A percentile compares a stretch with the other conserved stretches of the same genome.
These are phyloP conservation scores for Venturia asperata DNA, from an alignment of 2,329 filamentous ascomycete species.

Conservation along the genomic window DNA sequence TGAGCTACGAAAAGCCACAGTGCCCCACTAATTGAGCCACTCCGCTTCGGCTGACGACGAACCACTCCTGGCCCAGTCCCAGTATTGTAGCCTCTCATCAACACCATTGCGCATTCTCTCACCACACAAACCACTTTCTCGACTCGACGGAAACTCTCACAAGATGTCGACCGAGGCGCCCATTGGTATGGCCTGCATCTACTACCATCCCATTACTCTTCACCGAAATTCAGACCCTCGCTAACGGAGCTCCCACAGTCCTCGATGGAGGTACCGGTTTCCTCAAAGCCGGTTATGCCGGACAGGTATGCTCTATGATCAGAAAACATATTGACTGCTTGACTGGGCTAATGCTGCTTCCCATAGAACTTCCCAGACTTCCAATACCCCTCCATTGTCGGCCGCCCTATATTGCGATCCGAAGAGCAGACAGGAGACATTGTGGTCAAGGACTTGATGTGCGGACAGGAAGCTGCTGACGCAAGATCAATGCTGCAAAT, in stretches of 20 bases:
- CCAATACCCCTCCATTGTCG: slow-evolving; percentile 97
- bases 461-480: slow-evolving; percentile 93
- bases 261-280: slow-evolving; percentile 99
- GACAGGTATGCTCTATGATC: slow-evolving; percentile 51
- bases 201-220: not conserved
- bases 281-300: slow-evolving; percentile 98
- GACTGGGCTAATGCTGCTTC: slow-evolving; percentile 16
- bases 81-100: not conserved
- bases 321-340: not conserved
- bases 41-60: slow-evolving; percentile 5
- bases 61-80: not conserved
- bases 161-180: slow-evolving; percentile 15
- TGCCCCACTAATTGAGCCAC: slow-evolving; percentile 2
- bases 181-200: slow-evolving; percentile 10
- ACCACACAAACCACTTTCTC: not conserved
- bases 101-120: slow-evolving; percentile 10
- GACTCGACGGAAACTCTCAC: slow-evolving; percentile 4
- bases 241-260: slow-evolving; percentile 48
- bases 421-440: slow-evolving; percentile 76
- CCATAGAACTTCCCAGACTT: slow-evolving; percentile 93
- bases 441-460: slow-evolving; percentile 97
- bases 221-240: not conserved
- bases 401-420: slow-evolving; percentile 91
- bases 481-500: slow-evolving; percentile 97
- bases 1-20: not conserved